These are phyloP conservation scores for Penicillium argentinense DNA, from an alignment of 495 filamentous ascomycete genomes.

Conservation along the genomic window DNA sequence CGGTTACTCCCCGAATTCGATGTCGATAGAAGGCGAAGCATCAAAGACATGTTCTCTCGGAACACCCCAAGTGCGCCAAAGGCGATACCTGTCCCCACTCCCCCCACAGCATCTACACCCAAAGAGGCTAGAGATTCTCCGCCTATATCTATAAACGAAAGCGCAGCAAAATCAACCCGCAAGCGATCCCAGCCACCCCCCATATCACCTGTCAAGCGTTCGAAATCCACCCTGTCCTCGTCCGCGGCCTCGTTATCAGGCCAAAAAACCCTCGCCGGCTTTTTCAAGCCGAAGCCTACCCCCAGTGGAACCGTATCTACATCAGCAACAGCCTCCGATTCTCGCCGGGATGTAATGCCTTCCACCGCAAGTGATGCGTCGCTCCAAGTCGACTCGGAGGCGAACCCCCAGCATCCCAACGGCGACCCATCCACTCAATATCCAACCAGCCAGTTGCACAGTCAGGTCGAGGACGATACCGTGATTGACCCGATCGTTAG, in stretches of 20 bases:
- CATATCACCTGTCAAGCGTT: conserved; percentile 38
- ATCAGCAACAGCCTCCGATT: too few species aligned
- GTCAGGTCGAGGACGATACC: conserved; percentile 20
- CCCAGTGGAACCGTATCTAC: too few species aligned
- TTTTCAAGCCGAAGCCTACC: conserved; percentile 62
- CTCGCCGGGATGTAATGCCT: too few species aligned
- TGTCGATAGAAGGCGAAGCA: conserved; percentile 68
- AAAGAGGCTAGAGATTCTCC: background rate
- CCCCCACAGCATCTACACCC: background rate
- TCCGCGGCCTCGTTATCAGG: conserved; percentile 40
- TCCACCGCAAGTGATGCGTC: background rate
- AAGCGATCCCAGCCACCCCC: conserved; percentile 30
- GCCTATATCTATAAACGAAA: background rate
- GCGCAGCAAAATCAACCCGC: conserved; percentile 20
- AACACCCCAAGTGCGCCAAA: conserved; percentile 41
- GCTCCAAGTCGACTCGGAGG: too few species aligned
- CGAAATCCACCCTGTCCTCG: conserved; percentile 38
- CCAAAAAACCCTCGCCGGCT: conserved; percentile 78
- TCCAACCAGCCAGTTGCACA: background rate
- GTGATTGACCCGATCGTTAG: conserved; percentile 68
- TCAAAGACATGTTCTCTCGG: conserved; percentile 86
- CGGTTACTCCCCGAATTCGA: conserved; percentile 82
- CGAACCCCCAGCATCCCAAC: too few species aligned
- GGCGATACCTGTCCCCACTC: background rate
- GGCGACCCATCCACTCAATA: background rate